These are phyloP conservation scores for Eimeria falciformis DNA, from an alignment of 169 alveolate species.

Conservation along the genomic window DNA sequence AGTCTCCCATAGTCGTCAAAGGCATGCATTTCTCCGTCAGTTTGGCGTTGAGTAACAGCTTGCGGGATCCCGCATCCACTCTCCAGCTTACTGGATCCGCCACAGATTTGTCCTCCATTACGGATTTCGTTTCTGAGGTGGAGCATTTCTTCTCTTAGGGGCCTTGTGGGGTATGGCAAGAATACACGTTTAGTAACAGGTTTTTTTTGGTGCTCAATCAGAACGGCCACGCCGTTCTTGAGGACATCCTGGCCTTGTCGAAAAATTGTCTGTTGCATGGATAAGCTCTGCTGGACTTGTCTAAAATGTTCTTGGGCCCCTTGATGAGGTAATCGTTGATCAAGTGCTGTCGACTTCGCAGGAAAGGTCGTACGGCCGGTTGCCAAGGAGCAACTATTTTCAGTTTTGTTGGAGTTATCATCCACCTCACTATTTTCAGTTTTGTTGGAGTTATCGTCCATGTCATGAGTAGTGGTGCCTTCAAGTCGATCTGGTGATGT, in stretches of 20 bases:
- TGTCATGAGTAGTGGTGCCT: not conserved
- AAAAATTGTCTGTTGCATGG: not conserved
- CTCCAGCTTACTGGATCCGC: not conserved
- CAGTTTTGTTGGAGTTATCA: no score
- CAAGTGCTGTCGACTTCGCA: no score
- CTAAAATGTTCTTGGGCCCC: no score
- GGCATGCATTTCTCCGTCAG: not conserved
- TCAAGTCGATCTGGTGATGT: constrained; percentile 19
- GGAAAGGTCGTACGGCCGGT: no score
- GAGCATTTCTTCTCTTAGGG: constrained; percentile 13
- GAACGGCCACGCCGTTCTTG: not conserved
- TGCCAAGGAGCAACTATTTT: no score
- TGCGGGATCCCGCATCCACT: constrained; percentile 5
- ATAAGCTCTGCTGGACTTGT: no score
- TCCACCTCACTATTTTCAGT: no score
- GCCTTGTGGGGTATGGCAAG: not conserved
- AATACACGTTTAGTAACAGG: not conserved
- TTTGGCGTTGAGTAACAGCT: not conserved
- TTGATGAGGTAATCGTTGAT: no score
- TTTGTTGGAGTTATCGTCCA: no score
- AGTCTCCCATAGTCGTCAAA: not conserved
- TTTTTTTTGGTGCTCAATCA: not conserved
- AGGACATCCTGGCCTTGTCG: not conserved
- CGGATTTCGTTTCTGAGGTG: constrained; percentile 1
- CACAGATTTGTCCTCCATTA: not conserved